Evolutionary conservation across 192 early-diverging fungal genomes (phyloP).

Genomic region (Gorgonomyces haynaldii): DNA sequence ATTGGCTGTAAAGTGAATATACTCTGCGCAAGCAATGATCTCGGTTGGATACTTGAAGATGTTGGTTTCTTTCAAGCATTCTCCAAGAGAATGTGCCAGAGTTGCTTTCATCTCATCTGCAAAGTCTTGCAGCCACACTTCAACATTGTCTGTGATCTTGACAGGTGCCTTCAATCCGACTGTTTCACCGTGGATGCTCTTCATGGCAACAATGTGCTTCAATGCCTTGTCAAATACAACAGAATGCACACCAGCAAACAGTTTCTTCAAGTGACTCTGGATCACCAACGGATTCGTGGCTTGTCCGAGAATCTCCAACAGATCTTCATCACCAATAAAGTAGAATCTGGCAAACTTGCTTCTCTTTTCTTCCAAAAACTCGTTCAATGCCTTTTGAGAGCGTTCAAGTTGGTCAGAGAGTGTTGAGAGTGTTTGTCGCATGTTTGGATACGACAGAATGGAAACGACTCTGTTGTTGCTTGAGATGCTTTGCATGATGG

Average conservation of each 20-base stretch:
- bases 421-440: slow-evolving; percentile 26
- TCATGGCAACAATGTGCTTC: slow-evolving; percentile 34
- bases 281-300: slow-evolving; percentile 47
- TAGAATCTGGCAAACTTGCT: slow-evolving; percentile 42
- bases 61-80: slow-evolving; percentile 30
- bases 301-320: slow-evolving; percentile 48
- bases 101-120: slow-evolving; percentile 39
- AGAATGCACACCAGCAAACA: slow-evolving; percentile 46
- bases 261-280: slow-evolving; percentile 45
- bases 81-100: slow-evolving; percentile 17
- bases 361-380: slow-evolving; percentile 44
- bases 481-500: slow-evolving; percentile 26
- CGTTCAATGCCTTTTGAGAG: slow-evolving; percentile 50
- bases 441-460: slow-evolving; percentile 23
- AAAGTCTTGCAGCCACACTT: slow-evolving; percentile 40
- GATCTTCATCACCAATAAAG: slow-evolving; percentile 49
- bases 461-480: slow-evolving; percentile 32
- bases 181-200: slow-evolving; percentile 38
- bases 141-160: slow-evolving; percentile 36
- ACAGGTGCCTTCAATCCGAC: slow-evolving; percentile 33
- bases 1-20: slow-evolving; percentile 38
- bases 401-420: slow-evolving; percentile 45
- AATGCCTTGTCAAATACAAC: slow-evolving; percentile 33
- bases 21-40: slow-evolving; percentile 33
- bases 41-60: slow-evolving; percentile 42